Evolutionary conservation across 495 filamentous ascomycete genomes (phyloP), one percentile per base, ranked within the genome.

Genomic region (Chaetomium tenue): DNA sequence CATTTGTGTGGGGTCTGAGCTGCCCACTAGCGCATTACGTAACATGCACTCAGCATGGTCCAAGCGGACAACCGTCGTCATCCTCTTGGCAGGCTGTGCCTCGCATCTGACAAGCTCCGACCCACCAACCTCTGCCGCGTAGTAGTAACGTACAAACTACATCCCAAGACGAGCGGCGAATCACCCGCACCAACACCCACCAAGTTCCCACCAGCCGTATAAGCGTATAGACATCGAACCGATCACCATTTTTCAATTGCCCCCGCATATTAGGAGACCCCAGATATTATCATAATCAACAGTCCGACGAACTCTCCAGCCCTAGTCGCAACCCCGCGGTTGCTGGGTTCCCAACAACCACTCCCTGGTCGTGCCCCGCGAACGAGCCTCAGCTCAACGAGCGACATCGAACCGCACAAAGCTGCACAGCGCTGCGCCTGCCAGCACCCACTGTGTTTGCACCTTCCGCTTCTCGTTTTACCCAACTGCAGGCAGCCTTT

Each of bases 41-140:
- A 61, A 61, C 4, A 22, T 11, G 2, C 7, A 9, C 3, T n/a
- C 2, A 9, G 9, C 33, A 56, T 26, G 60, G n/a, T 39, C 16
- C 11, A 25, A 47, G 60, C 60, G 11, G 42, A 13, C 46, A n/a
- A 22, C 60, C 61, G 16, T 63, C 61, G 61, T 63, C 61, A 63
- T 63, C 42, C 28, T 63, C 52, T 58, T 58, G 53, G 42, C 61
- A 9, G 18, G 53, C 61, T 63, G 61, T 50, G 61, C 61, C 53
- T 57, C 61, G 60, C 61, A 57, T 33, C 61, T 33, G 16, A 16
- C 40, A 55, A 51, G 52, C 52, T 57, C 8, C 39, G 60, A 22
- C 50, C 61, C 61, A 63, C 50, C 61, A 52, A 63, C 61, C n/a
- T 37, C 33, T 37, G 33, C 33, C 52, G 33, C 20, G 25, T 37